A percentile compares a stretch with the other conserved stretches of the same genome.
These are phyloP conservation scores for Verticillium dahliae DNA, from an alignment of 2,329 filamentous ascomycete genomes.

Conservation along the genomic window DNA sequence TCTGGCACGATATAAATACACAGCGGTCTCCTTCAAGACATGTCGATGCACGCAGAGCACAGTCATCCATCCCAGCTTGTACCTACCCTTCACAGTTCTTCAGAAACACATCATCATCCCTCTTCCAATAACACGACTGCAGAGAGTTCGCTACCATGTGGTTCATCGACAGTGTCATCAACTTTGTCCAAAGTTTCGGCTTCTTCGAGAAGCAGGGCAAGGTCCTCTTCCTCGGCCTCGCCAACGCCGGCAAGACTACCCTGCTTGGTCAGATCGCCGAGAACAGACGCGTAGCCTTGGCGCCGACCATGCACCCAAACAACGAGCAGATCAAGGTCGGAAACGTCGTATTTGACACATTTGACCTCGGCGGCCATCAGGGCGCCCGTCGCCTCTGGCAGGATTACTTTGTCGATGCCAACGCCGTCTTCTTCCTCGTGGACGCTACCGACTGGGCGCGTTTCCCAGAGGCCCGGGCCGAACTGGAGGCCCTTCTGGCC, in stretches of 20 bases:
- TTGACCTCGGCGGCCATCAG: slow-evolving; percentile 88
- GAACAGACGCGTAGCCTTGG: slow-evolving; percentile 2
- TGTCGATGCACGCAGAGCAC: no score
- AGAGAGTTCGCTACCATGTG: slow-evolving; percentile 58
- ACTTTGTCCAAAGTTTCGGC: slow-evolving; percentile 79
- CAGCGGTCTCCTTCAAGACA: no score
- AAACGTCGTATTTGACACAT: slow-evolving; percentile 90
- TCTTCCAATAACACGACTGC: neutral
- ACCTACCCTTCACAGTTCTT: no score
- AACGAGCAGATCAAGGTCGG: slow-evolving; percentile 90
- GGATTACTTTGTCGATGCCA: slow-evolving; percentile 94
- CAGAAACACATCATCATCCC: no score
- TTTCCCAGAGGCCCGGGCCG: slow-evolving; percentile 88
- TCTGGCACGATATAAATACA: no score
- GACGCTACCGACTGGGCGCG: slow-evolving; percentile 97
- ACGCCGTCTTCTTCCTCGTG: slow-evolving; percentile 94
- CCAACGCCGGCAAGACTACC: slow-evolving; percentile 93
- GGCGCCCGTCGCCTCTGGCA: slow-evolving; percentile 94
- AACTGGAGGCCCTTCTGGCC: slow-evolving; percentile 88
- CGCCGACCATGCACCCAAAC: slow-evolving; percentile 37
- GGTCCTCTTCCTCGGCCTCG: slow-evolving; percentile 85
- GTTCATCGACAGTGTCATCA: slow-evolving; percentile 93
- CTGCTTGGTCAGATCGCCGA: slow-evolving; percentile 83
- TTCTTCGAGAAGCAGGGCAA: slow-evolving; percentile 95
- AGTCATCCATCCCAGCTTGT: no score